phyloP scores from a whole-genome alignment of 140 eudicot species.

The Bidens hawaiensis region DNA sequence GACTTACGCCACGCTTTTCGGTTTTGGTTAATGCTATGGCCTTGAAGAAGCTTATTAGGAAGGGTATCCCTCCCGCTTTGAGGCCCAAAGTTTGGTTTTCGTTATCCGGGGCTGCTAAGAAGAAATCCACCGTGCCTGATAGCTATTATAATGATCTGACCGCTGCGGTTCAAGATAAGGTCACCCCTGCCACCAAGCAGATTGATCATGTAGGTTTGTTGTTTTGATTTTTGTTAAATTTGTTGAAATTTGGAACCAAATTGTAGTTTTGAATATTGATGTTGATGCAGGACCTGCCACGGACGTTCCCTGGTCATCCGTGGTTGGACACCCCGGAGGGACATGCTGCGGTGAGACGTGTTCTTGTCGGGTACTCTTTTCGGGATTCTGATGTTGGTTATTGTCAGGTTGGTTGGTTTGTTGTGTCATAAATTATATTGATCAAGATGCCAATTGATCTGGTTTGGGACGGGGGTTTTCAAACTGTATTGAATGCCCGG shows the following conservation, averaged over 20 bases:
- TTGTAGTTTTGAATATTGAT: not conserved
- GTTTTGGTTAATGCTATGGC: constrained; percentile 69
- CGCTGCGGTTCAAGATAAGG: constrained; percentile 64
- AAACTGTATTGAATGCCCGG: too few relatives aligned
- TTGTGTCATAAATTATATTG: not conserved
- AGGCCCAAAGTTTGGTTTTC: constrained; percentile 93
- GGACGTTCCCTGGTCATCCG: constrained; percentile 98
- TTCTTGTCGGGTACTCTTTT: constrained; percentile 95
- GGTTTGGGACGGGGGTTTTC: too few relatives aligned
- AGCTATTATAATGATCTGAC: constrained; percentile 82
- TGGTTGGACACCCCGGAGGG: constrained; percentile 97
- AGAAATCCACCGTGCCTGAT: constrained; percentile 92
- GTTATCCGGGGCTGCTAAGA: constrained; percentile 95
- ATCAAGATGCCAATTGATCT: not conserved
- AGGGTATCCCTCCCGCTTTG: constrained; percentile 79
- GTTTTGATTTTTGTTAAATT: not conserved
- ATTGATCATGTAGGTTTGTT: constrained; percentile 79
- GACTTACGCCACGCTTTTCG: constrained; percentile 52
- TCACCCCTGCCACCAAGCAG: constrained; percentile 89
- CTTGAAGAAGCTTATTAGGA: constrained; percentile 71
- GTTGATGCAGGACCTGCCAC: constrained; percentile 67
- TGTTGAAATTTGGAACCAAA: not conserved
- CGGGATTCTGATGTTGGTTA: constrained; percentile 98
- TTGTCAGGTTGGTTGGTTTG: constrained; percentile 66
- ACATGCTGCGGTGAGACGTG: constrained; percentile 94